Evolutionary conservation across 768 basidiomycete species (phyloP).

Genomic region (Amanita rimosa): DNA sequence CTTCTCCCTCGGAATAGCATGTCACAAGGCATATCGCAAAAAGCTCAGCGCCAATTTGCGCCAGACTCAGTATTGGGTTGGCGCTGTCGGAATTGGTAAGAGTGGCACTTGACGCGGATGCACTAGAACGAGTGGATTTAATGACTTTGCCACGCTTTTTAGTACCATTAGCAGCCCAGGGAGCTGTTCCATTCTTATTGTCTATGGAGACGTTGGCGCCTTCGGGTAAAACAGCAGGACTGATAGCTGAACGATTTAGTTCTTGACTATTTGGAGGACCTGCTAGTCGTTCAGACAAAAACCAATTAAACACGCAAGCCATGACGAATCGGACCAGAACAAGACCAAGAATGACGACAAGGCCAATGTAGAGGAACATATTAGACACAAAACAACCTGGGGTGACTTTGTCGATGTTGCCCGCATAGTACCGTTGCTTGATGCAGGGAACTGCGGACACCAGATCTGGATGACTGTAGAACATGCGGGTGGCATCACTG

Average conservation of each 20-base stretch:
- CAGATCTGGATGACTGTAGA: slow-evolving; percentile 60
- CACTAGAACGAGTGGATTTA: slow-evolving; percentile 38
- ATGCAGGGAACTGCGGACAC: slow-evolving; percentile 70
- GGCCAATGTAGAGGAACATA: slow-evolving; percentile 80
- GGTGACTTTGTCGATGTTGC: slow-evolving; percentile 92
- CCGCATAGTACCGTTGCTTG: slow-evolving; percentile 77
- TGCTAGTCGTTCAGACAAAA: slow-evolving; percentile 74
- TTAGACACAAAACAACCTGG: slow-evolving; percentile 91
- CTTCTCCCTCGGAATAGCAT: slow-evolving; percentile 96
- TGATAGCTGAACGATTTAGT: slow-evolving; percentile 76
- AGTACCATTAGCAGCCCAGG: slow-evolving; percentile 65
- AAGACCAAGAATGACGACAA: slow-evolving; percentile 85
- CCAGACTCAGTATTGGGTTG: slow-evolving; percentile 66
- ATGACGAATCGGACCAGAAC: slow-evolving; percentile 89
- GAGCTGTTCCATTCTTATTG: slow-evolving; percentile 86
- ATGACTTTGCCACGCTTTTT: slow-evolving; percentile 38
- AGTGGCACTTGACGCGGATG: slow-evolving; percentile 44
- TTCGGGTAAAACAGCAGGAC: slow-evolving; percentile 92
- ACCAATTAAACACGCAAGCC: slow-evolving; percentile 98
- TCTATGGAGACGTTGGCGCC: slow-evolving; percentile 93
- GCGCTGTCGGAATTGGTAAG: slow-evolving; percentile 37
- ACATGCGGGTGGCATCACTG: slow-evolving; percentile 85
- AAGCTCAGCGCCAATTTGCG: slow-evolving; percentile 89
- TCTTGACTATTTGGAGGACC: slow-evolving; percentile 62
- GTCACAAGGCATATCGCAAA: slow-evolving; percentile 95